Evolutionary conservation across 352 stramenopile species (phyloP).

Genomic region (Peronospora farinosa): DNA sequence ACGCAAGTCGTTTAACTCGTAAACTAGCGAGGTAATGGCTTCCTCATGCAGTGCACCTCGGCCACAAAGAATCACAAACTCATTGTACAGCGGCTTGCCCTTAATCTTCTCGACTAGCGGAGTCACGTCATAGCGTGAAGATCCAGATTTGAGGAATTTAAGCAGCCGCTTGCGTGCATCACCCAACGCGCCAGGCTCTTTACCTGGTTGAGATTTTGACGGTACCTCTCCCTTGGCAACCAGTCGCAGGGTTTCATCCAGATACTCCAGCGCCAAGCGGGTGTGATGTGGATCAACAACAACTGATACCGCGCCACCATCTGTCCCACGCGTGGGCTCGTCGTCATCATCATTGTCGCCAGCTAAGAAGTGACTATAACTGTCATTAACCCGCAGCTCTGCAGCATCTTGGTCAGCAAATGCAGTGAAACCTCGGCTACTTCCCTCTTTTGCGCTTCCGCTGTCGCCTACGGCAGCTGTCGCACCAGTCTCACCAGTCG

Average conservation of each 20-base stretch:
- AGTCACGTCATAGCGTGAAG: slow-evolving; percentile 70
- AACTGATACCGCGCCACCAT: slow-evolving; percentile 18
- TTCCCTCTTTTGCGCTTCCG: slow-evolving; percentile 15
- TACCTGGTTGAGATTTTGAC: slow-evolving; percentile 78
- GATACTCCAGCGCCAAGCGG: slow-evolving; percentile 77
- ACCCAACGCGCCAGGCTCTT: slow-evolving; percentile 61
- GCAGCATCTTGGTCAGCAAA: slow-evolving; percentile 22
- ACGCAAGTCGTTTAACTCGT: slow-evolving; percentile 75
- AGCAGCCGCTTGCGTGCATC: slow-evolving; percentile 74
- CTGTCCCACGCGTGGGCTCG: slow-evolving; percentile 23
- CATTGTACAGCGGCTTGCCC: slow-evolving; percentile 65
- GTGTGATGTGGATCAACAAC: slow-evolving; percentile 76
- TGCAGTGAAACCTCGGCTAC: slow-evolving; percentile 19
- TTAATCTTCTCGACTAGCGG: slow-evolving; percentile 76
- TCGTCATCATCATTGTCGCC: slow-evolving; percentile 59
- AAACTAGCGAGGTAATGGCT: slow-evolving; percentile 64
- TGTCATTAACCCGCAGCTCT: slow-evolving; percentile 59
- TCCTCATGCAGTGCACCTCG: slow-evolving; percentile 76
- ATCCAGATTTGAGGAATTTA: slow-evolving; percentile 71
- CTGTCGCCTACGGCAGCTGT: slow-evolving; percentile 8
- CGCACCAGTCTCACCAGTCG: slow-evolving; percentile 23
- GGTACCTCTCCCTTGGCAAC: slow-evolving; percentile 60
- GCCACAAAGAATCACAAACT: slow-evolving; percentile 82
- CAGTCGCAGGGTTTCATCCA: slow-evolving; percentile 77
- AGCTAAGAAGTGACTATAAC: slow-evolving; percentile 76